phyloP scores from a whole-genome alignment of 306 rosid species.

The Aeschynomene evenia region DNA sequence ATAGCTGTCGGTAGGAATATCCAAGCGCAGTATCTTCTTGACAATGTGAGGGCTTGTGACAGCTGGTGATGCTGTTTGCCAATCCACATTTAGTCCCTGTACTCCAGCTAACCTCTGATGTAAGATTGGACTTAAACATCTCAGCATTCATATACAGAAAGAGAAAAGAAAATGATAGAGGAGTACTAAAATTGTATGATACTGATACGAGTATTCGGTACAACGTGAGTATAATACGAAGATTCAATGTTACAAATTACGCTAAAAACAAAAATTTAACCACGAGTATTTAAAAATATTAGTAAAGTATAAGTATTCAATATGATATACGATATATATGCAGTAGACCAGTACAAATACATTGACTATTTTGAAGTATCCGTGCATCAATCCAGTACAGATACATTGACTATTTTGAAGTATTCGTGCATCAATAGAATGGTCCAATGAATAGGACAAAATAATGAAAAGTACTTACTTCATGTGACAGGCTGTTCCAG shows the following conservation, averaged over 20 bases:
- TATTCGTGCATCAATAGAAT: too few species aligned
- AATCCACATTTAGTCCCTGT: conserved; percentile 51
- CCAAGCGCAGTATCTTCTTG: conserved; percentile 55
- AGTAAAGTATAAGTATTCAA: too few species aligned
- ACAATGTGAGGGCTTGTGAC: conserved; percentile 40
- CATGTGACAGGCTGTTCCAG: conserved; percentile 38
- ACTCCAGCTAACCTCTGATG: conserved; percentile 45
- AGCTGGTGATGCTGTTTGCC: conserved; percentile 46
- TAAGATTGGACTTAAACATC: conserved; percentile 18
- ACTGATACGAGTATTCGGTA: too few species aligned
- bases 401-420: too few species aligned
- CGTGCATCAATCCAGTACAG: too few species aligned
- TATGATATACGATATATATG: too few species aligned
- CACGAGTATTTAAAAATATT: too few species aligned
- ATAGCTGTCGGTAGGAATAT: conserved; percentile 49
- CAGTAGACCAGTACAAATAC: too few species aligned
- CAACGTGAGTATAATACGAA: too few species aligned
- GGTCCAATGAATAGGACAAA: neutral
- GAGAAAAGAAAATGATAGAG: neutral
- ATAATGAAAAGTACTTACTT: conserved; percentile 21
- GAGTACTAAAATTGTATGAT: neutral
- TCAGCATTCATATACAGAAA: neutral
- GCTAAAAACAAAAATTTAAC: too few species aligned
- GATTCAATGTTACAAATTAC: too few species aligned
- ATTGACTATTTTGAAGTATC: too few species aligned